Conservation (phyloP, 106 monocot species). For the Triglochin maritima region DNA sequence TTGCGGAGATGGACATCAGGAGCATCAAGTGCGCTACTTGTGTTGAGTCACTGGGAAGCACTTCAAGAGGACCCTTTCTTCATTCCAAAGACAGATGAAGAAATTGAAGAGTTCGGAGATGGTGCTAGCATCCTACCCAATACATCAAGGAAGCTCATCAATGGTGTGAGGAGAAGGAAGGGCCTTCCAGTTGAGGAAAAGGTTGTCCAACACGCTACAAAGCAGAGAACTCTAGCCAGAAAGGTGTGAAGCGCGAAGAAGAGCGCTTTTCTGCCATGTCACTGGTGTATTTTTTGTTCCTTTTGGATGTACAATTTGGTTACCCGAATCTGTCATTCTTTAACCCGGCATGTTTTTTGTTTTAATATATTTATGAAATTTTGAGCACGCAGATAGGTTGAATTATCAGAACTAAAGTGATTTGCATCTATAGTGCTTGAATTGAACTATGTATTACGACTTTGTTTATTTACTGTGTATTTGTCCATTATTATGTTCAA, state of each 20-base stretch:
- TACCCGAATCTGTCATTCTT: too few relatives aligned
- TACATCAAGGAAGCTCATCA: constrained; percentile 69
- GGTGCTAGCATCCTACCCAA: constrained; percentile 80
- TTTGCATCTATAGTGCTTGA: too few relatives aligned
- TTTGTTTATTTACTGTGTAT: too few relatives aligned
- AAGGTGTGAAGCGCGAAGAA: constrained; percentile 39
- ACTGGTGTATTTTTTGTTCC: too few relatives aligned
- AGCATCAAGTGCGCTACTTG: constrained; percentile 67
- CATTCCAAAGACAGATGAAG: constrained; percentile 90
- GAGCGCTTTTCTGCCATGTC: too few relatives aligned
- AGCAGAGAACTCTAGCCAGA: constrained; percentile 85
- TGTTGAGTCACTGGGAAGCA: constrained; percentile 88
- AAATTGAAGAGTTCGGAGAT: constrained; percentile 91
- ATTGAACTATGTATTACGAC: too few relatives aligned
- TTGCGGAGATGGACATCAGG: constrained; percentile 68
- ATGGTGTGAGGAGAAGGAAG: constrained; percentile 76
- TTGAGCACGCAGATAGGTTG: too few relatives aligned
- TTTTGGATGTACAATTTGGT: too few relatives aligned
- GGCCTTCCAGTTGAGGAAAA: constrained; percentile 91
- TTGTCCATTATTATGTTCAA: too few relatives aligned
- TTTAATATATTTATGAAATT: too few relatives aligned
- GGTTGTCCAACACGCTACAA: constrained; percentile 86
- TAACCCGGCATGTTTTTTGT: too few relatives aligned
- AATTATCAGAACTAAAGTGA: too few relatives aligned
- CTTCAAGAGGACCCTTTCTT: constrained; percentile 80